Conservation (phyloP, 2,329 filamentous ascomycete species). For the Pseudogymnoascus sp. region DNA sequence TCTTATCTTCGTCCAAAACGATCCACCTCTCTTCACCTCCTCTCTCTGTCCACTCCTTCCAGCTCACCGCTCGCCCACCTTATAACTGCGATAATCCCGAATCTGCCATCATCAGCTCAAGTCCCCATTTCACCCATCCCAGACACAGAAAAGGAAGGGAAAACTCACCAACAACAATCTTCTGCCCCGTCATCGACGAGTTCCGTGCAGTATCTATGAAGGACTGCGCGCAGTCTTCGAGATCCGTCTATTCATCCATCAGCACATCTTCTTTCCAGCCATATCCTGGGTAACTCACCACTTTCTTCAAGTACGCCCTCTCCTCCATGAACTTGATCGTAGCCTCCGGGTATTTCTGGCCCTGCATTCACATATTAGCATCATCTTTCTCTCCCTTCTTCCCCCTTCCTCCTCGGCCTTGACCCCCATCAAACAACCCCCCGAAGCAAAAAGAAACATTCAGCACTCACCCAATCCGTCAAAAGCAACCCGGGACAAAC, state of each 20-base stretch:
- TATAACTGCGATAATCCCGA: not conserved
- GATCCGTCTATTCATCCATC: slow-evolving; percentile 33
- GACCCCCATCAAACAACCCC: not conserved
- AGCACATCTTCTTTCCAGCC: not conserved
- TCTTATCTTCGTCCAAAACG: not conserved
- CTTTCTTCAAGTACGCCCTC: slow-evolving; percentile 47
- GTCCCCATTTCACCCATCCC: not conserved
- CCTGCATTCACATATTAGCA: slow-evolving; percentile 28
- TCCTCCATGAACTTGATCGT: slow-evolving; percentile 42
- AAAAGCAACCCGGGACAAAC: slow-evolving; percentile 57
- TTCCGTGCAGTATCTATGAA: slow-evolving; percentile 49
- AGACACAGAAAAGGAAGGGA: too few species aligned
- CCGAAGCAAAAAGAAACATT: not conserved
- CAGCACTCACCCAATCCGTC: slow-evolving; percentile 52
- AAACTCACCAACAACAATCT: slow-evolving; percentile 27
- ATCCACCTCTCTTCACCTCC: not conserved
- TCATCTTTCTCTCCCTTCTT: not conserved
- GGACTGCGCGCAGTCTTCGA: slow-evolving; percentile 48
- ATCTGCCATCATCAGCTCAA: not conserved
- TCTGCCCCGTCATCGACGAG: slow-evolving; percentile 28
- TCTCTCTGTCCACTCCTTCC: not conserved
- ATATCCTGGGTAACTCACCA: slow-evolving; percentile 32
- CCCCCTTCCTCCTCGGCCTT: not conserved
- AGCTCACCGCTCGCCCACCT: not conserved
- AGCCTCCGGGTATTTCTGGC: slow-evolving; percentile 45